These are phyloP conservation scores for Buddleja alternifolia DNA, from an alignment of 257 asterid genomes.

Conservation along the genomic window DNA sequence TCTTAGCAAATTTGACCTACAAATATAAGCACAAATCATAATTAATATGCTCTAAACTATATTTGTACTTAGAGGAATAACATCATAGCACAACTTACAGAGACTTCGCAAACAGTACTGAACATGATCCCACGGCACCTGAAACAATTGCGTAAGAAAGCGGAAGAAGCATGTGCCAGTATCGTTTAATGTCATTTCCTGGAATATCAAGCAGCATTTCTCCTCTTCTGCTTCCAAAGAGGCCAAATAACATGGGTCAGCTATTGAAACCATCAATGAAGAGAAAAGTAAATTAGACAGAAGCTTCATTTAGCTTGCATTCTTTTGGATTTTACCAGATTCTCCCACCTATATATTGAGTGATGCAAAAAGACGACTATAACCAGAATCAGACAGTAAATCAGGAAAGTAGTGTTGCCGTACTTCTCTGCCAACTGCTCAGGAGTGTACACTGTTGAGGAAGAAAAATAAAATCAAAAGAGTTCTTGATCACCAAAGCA, in stretches of 20 bases:
- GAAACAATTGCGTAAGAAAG: slow-evolving; percentile 93
- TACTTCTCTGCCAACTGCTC: slow-evolving; percentile 95
- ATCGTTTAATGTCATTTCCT: slow-evolving; percentile 64
- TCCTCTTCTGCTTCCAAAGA: slow-evolving; percentile 69
- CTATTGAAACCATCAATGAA: slow-evolving; percentile 22
- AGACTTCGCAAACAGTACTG: slow-evolving; percentile 92
- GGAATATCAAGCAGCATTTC: slow-evolving; percentile 62
- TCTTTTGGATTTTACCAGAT: slow-evolving; percentile 23
- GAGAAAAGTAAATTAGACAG: neutral
- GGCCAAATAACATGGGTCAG: slow-evolving; percentile 4
- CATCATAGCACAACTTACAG: slow-evolving; percentile 58
- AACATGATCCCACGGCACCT: slow-evolving; percentile 96
- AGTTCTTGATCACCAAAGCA: slow-evolving; percentile 20
- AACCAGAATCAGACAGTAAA: slow-evolving; percentile 79
- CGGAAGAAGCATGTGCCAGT: slow-evolving; percentile 95
- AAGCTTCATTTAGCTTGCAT: slow-evolving; percentile 26
- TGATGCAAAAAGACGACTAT: slow-evolving; percentile 70
- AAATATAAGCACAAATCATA: slow-evolving; percentile 36
- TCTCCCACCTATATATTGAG: slow-evolving; percentile 55
- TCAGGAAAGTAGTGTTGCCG: slow-evolving; percentile 74
- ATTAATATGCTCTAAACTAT: slow-evolving; percentile 21
- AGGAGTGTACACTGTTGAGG: slow-evolving; percentile 76
- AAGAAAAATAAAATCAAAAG: slow-evolving; percentile 19
- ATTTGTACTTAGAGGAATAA: slow-evolving; percentile 30
- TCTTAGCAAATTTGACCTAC: slow-evolving; percentile 90